Evolutionary conservation across 495 filamentous ascomycete genomes (phyloP).

Genomic region (Lasiosphaeris hirsuta): DNA sequence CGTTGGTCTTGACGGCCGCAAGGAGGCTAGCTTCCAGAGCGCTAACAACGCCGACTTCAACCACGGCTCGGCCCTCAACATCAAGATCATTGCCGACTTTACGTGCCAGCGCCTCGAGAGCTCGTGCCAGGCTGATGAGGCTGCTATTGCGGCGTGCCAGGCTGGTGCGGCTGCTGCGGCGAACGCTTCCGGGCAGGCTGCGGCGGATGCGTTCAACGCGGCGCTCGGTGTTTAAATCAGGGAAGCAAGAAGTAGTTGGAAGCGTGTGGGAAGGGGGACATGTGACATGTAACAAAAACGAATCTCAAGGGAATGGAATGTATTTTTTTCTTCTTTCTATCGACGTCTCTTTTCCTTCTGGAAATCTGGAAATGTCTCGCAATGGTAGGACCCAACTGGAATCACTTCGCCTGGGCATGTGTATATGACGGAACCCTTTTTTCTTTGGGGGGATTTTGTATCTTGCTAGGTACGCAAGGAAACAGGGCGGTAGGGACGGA

Average conservation of each 20-base stretch:
- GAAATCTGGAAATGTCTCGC: not conserved
- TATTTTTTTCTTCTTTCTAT: not conserved
- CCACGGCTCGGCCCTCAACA: constrained; percentile 57
- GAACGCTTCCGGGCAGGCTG: constrained; percentile 42
- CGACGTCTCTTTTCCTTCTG: not conserved
- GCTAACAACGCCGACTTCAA: constrained; percentile 52
- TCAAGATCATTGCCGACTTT: constrained; percentile 52
- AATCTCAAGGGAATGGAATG: not conserved
- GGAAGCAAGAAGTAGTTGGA: not conserved
- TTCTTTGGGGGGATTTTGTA: too few relatives aligned
- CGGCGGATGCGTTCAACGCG: constrained; percentile 58
- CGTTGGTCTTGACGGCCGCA: constrained; percentile 49
- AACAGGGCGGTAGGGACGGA: too few relatives aligned
- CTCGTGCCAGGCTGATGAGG: constrained; percentile 50
- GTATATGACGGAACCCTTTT: too few relatives aligned
- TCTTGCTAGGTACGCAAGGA: too few relatives aligned
- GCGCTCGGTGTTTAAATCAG: constrained; percentile 35
- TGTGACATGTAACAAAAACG: not conserved
- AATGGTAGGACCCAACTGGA: not conserved
- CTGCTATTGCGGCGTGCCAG: constrained; percentile 47
- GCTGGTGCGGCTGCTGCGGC: constrained; percentile 40
- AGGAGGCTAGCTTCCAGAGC: constrained; percentile 49
- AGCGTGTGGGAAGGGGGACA: not conserved
- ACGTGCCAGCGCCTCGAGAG: constrained; percentile 52
- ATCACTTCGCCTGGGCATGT: too few relatives aligned